Percentiles rank a stretch among this genome's conserved stretches.
phyloP scores from a whole-genome alignment of 768 basidiomycete species.

The Pleurotus pulmonarius region DNA sequence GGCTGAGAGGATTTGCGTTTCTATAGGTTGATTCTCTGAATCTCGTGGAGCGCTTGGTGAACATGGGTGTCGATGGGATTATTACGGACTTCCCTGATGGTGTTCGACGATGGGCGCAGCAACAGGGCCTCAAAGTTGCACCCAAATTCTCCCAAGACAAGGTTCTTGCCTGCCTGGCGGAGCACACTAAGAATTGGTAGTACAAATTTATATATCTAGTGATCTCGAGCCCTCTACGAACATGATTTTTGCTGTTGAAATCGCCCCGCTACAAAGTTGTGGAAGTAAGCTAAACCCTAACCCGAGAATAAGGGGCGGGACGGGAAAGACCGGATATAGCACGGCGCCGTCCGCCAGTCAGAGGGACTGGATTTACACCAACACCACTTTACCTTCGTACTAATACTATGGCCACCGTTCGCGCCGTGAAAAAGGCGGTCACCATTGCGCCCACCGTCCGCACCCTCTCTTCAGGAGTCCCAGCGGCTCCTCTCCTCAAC shows the following conservation, averaged over 20 bases:
- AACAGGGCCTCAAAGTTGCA: constrained; percentile 48
- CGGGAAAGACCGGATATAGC: constrained; percentile 31
- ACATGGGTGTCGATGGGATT: constrained; percentile 67
- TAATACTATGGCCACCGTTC: constrained; percentile 61
- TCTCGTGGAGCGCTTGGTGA: constrained; percentile 55
- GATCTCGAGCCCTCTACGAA: neutral
- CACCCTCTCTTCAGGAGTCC: constrained; percentile 76
- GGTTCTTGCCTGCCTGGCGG: constrained; percentile 58
- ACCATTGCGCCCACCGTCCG: constrained; percentile 81
- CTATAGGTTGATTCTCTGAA: constrained; percentile 59
- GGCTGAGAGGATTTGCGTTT: too few species aligned
- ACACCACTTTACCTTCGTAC: constrained; percentile 28
- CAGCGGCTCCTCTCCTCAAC: constrained; percentile 71
- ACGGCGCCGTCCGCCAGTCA: constrained; percentile 6
- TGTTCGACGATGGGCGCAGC: constrained; percentile 53
- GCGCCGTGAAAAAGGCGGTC: constrained; percentile 77
- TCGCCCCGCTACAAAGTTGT: neutral
- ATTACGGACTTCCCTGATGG: constrained; percentile 72
- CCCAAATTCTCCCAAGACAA: constrained; percentile 55
- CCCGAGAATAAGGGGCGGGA: constrained; percentile 28
- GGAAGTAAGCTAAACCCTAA: constrained; percentile 5
- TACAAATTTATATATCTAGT: neutral
- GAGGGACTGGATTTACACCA: constrained; percentile 11
- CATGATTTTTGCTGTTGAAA: neutral
- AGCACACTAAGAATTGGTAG: constrained; percentile 38